Conservation (phyloP, 202 grass and related monocot genomes). For the Zizania palustris region DNA sequence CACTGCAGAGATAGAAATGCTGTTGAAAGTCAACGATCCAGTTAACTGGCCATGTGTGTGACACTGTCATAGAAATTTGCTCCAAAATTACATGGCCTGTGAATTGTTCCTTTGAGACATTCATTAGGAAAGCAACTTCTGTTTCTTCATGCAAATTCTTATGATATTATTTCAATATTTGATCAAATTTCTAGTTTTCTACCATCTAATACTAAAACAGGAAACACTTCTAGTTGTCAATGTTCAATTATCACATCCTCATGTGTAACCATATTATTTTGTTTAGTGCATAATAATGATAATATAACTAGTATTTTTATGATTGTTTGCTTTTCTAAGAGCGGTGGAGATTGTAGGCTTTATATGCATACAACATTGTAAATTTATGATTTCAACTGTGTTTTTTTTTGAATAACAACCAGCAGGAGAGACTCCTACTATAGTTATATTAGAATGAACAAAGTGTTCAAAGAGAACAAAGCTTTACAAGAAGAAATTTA, state of each 20-base stretch:
- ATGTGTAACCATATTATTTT: slow-evolving; percentile 37
- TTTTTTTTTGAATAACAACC: too few species aligned
- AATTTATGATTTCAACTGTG: slow-evolving; percentile 11
- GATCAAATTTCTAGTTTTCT: background rate
- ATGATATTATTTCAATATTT: background rate
- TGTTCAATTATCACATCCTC: background rate
- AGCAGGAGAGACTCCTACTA: too few species aligned
- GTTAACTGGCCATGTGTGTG: slow-evolving; percentile 31
- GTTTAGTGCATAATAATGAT: background rate
- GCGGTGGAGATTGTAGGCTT: background rate
- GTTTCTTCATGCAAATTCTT: slow-evolving; percentile 1
- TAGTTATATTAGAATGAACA: too few species aligned
- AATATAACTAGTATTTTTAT: slow-evolving; percentile 9
- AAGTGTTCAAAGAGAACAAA: too few species aligned
- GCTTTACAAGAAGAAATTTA: too few species aligned
- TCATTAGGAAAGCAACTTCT: background rate
- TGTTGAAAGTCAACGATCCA: background rate
- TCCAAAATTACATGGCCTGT: slow-evolving; percentile 25
- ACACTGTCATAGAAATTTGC: background rate
- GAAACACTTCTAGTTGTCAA: background rate
- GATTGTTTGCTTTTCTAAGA: slow-evolving; percentile 14
- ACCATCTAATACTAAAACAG: slow-evolving; percentile 16
- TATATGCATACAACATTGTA: background rate
- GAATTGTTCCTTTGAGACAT: background rate
- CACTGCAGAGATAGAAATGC: slow-evolving; percentile 25